Base-by-base conservation (phyloP, 1,139 yeast species). In the Candida sp. region DNA sequence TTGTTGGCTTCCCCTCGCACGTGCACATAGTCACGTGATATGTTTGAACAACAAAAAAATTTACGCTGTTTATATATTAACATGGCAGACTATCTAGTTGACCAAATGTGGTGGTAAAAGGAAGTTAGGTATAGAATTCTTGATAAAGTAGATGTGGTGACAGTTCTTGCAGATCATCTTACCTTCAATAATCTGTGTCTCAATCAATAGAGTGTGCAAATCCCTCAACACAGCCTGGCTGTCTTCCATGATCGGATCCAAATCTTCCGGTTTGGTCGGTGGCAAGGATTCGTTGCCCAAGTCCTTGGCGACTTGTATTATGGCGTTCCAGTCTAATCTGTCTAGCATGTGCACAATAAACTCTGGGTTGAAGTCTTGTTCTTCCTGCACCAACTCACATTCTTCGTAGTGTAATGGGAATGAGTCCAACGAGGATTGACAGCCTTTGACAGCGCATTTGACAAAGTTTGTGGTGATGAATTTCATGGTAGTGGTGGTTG, bases 401-500 rank as follows among this genome's bases (percentile, higher is more conserved):
- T 88, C 91, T 50, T 81, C 72, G 67, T 81, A 93, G 56, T 78
- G 76, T 52, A 94, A 78, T 1, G 99, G 99, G 66, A 92, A 94
- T 22, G 96, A 84, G 5, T 85, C 84, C 31, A 84, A 81, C 7
- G 94, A 81, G 30, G 85, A 74, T 52, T 88, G 90, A 65, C 99
- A 94, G 5, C 84, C 65, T 62, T 88, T 86, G 55, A 92, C 90
- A 0, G 98, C 94, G 70, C 99, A 94, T 68, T 89, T 92, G 55
- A 94, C 96, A 69, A 94, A 96, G 69, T 96, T 94, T 41, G 98
- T 90, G 32, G 99, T 93, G 42, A 94, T 76, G 63, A 94, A 86
- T 75, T 94, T 94, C 99, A 94, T 93, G 35, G 23, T 38, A 6
- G 42, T 37, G 9, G 27, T 37, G 27, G 17, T 37, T 12, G 12